Evolutionary conservation across 257 asterid genomes (phyloP).

Genomic region (Perilla frutescens): DNA sequence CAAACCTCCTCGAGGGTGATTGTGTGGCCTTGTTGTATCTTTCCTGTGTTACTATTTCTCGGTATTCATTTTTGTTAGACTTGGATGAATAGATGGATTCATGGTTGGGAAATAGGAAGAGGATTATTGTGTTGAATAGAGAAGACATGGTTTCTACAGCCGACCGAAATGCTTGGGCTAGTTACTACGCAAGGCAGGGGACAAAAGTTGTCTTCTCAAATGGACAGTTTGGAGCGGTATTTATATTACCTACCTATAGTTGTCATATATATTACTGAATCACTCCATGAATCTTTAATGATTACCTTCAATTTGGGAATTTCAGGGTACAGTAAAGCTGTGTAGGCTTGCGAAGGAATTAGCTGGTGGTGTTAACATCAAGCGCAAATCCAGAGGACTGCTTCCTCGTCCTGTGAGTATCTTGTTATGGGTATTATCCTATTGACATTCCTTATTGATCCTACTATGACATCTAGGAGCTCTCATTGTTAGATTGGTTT

Average conservation of each 20-base stretch:
- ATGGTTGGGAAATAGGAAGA: slow-evolving; percentile 91
- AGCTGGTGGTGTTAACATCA: slow-evolving; percentile 79
- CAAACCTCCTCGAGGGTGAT: slow-evolving; percentile 8
- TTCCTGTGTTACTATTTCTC: slow-evolving; percentile 18
- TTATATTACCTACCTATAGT: neutral
- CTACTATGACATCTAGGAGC: slow-evolving; percentile 23
- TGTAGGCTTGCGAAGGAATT: slow-evolving; percentile 78
- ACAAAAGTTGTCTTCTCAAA: slow-evolving; percentile 78
- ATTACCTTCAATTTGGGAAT: slow-evolving; percentile 33
- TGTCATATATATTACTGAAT: neutral
- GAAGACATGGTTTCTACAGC: slow-evolving; percentile 94
- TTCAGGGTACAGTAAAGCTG: slow-evolving; percentile 88
- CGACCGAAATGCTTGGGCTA: slow-evolving; percentile 97
- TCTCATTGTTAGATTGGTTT: slow-evolving; percentile 24
- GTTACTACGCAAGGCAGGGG: slow-evolving; percentile 87
- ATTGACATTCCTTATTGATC: neutral
- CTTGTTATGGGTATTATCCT: slow-evolving; percentile 22
- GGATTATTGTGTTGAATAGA: slow-evolving; percentile 88
- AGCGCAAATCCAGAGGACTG: slow-evolving; percentile 85
- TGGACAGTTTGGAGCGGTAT: slow-evolving; percentile 87
- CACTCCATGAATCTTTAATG: slow-evolving; percentile 25
- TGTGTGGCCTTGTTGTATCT: neutral
- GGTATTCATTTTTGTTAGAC: slow-evolving; percentile 35
- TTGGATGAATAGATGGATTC: slow-evolving; percentile 73
- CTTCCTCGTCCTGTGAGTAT: slow-evolving; percentile 95